These are phyloP conservation scores for Didymella exigua DNA, from an alignment of 2,329 filamentous ascomycete genomes.

Conservation along the genomic window DNA sequence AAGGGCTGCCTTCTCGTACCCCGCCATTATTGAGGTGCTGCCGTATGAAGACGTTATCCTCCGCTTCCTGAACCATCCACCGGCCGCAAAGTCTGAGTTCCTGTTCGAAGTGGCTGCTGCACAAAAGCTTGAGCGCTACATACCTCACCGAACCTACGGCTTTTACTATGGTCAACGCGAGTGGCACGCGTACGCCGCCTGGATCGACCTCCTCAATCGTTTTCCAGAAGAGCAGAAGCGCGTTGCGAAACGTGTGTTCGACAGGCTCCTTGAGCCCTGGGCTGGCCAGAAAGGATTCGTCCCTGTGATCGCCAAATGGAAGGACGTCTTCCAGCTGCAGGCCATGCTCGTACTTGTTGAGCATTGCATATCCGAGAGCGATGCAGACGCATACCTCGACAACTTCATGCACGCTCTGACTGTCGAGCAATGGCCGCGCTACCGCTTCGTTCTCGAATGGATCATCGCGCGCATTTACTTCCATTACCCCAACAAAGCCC, in stretches of 20 bases:
- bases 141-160: constrained; percentile 45
- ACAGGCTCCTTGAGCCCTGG: constrained; percentile 52
- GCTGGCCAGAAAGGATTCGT: constrained; percentile 50
- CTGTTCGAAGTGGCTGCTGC: constrained; percentile 52
- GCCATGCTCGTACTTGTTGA: constrained; percentile 53
- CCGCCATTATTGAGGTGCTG: constrained; percentile 39
- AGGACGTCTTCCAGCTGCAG: constrained; percentile 56
- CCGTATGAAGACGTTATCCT: constrained; percentile 50
- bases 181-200: constrained; percentile 51
- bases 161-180: constrained; percentile 54
- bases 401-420: constrained; percentile 50
- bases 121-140: constrained; percentile 36
- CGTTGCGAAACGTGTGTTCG: constrained; percentile 38
- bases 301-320: constrained; percentile 55
- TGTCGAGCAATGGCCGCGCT: constrained; percentile 55
- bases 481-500: constrained; percentile 39
- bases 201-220: constrained; percentile 53
- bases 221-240: constrained; percentile 37
- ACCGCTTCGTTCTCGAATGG: constrained; percentile 56
- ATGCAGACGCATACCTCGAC: constrained; percentile 44
- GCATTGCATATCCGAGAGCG: constrained; percentile 35
- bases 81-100: constrained; percentile 52
- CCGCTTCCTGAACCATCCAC: constrained; percentile 49
- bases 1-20: constrained; percentile 35
- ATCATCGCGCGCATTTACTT: constrained; percentile 53